Evolutionary conservation across 768 basidiomycete genomes (phyloP).

Genomic region (Pleurotus tuber-regium): DNA sequence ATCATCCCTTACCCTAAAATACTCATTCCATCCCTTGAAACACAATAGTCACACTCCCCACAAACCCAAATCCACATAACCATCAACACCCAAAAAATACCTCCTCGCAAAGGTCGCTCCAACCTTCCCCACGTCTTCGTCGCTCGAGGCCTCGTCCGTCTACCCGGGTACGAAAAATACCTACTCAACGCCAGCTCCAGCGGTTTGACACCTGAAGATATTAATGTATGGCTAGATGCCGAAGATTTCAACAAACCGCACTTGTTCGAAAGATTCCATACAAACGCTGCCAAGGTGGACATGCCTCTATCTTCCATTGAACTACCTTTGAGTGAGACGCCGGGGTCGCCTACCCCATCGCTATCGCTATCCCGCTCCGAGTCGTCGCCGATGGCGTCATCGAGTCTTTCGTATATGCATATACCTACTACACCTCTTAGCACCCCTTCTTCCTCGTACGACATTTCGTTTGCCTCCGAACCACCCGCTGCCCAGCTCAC

Average conservation of each 20-base stretch:
- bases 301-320: not conserved
- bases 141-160: constrained; percentile 44
- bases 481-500: not conserved
- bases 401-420: not conserved
- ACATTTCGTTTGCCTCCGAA: not conserved
- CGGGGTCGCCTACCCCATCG: no score
- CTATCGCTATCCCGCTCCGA: no score
- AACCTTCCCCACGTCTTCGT: constrained; percentile 62
- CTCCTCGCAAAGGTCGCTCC: constrained; percentile 52
- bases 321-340: no score
- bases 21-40: constrained; percentile 2
- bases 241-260: not conserved
- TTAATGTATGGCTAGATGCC: not conserved
- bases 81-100: constrained; percentile 49
- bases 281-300: not conserved
- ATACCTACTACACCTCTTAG: not conserved
- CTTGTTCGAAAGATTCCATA: constrained; percentile 1
- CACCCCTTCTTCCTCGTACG: not conserved
- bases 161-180: constrained; percentile 17
- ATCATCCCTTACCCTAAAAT: not conserved
- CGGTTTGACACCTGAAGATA: not conserved
- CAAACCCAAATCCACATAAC: constrained; percentile 61
- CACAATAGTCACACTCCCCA: constrained; percentile 57
- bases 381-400: not conserved
- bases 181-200: not conserved